These are phyloP conservation scores for Camelina laxa DNA, from an alignment of 345 rosid species.

Conservation along the genomic window DNA sequence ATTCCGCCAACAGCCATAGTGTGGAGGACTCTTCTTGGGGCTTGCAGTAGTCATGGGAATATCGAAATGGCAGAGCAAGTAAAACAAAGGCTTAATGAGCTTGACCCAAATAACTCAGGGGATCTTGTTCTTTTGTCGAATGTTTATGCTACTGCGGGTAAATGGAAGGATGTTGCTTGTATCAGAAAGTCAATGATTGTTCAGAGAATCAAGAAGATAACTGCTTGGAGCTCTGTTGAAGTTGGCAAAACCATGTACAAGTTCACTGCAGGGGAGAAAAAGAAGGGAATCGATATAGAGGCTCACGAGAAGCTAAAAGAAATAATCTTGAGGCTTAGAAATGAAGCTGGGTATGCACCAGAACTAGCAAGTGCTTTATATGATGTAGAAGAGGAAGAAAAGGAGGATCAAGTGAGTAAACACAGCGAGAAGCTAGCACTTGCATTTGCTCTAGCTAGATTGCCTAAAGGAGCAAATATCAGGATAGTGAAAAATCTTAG, in stretches of 20 bases:
- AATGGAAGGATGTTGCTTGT: conserved; percentile 62
- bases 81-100: conserved; percentile 49
- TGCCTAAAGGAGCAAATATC: conserved; percentile 47
- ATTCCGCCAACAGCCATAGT: conserved; percentile 53
- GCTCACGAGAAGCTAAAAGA: conserved; percentile 41
- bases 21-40: conserved; percentile 64
- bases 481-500: conserved; percentile 69
- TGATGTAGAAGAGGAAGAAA: conserved; percentile 66
- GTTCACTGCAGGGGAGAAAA: conserved; percentile 41
- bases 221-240: conserved; percentile 63
- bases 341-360: conserved; percentile 64
- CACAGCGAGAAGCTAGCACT: conserved; percentile 79
- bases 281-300: conserved; percentile 15
- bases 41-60: conserved; percentile 61
- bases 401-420: conserved; percentile 57
- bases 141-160: conserved; percentile 54
- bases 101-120: conserved; percentile 54
- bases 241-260: conserved; percentile 39
- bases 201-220: conserved; percentile 49
- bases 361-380: conserved; percentile 55
- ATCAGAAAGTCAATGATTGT: conserved; percentile 49
- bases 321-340: conserved; percentile 38
- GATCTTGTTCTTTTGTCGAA: conserved; percentile 62
- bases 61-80: conserved; percentile 62
- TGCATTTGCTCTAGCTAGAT: conserved; percentile 61